Conservation (phyloP, 805 yeast species). For the Kodamaea restingae region DNA sequence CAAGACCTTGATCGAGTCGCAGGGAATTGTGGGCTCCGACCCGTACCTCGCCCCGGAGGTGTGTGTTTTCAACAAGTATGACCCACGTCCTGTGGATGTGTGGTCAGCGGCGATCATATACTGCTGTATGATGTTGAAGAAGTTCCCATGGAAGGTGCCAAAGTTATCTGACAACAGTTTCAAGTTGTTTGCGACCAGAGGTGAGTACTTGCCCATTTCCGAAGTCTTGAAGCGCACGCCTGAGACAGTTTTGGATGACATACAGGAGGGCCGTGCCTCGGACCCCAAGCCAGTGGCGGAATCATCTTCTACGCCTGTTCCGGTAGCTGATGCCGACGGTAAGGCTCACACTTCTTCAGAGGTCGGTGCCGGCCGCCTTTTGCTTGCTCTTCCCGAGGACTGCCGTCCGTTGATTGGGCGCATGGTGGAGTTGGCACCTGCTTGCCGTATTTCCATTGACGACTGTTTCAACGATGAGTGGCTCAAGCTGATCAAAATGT, state of each 20-base stretch:
- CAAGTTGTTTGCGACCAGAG: conserved; percentile 74
- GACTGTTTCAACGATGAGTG: conserved; percentile 73
- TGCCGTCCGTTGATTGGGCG: conserved; percentile 62
- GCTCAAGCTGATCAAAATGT: conserved; percentile 62
- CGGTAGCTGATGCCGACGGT: conserved; percentile 19
- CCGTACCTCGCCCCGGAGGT: conserved; percentile 93
- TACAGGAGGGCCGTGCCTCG: conserved; percentile 13
- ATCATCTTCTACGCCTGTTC: conserved; percentile 16
- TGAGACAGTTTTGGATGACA: conserved; percentile 20
- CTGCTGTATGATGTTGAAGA: conserved; percentile 87
- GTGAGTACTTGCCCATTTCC: conserved; percentile 57
- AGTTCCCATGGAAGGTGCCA: conserved; percentile 95
- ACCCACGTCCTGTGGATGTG: conserved; percentile 89
- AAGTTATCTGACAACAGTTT: conserved; percentile 76
- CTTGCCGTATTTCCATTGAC: conserved; percentile 76
- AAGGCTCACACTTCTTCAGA: conserved; percentile 59
- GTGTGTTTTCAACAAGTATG: conserved; percentile 74
- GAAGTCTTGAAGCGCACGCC: conserved; percentile 56
- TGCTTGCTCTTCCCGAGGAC: conserved; percentile 68
- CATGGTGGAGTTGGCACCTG: conserved; percentile 84
- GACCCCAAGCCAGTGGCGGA: conserved; percentile 13
- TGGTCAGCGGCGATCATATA: conserved; percentile 92
- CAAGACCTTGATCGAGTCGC: conserved; percentile 66
- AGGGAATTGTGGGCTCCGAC: conserved; percentile 85
- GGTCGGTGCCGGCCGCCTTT: conserved; percentile 67